These are phyloP conservation scores for Scleromitrula shiraiana DNA, from an alignment of 2,329 filamentous ascomycete genomes.

Conservation along the genomic window DNA sequence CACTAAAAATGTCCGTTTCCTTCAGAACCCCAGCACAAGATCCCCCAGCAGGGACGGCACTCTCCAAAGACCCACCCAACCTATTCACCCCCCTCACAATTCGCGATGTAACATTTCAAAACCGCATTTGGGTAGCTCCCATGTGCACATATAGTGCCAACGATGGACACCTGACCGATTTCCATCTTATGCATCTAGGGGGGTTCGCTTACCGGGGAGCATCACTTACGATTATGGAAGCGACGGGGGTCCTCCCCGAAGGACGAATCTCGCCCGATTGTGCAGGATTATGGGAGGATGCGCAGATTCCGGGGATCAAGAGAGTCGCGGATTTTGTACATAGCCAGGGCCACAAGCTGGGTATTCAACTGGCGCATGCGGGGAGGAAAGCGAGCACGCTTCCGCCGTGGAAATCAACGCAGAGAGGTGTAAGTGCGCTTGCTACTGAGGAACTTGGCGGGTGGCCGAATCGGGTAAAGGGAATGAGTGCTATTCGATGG, in stretches of 20 bases:
- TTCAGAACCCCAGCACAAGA: constrained; percentile 39
- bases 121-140: constrained; percentile 56
- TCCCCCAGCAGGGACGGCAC: constrained; percentile 38
- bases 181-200: constrained; percentile 75
- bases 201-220: constrained; percentile 70
- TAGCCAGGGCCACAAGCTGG: constrained; percentile 67
- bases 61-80: constrained; percentile 41
- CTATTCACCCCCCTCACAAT: constrained; percentile 36
- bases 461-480: constrained; percentile 50
- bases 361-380: constrained; percentile 75
- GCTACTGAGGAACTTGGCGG: constrained; percentile 44
- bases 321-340: constrained; percentile 72
- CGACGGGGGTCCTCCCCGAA: constrained; percentile 64
- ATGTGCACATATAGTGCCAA: constrained; percentile 60
- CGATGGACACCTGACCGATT: constrained; percentile 68
- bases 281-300: constrained; percentile 74
- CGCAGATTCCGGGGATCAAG: constrained; percentile 60
- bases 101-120: constrained; percentile 49
- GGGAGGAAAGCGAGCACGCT: constrained; percentile 59
- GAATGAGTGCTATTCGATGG: constrained; percentile 48
- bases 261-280: constrained; percentile 81
- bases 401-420: no score
- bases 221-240: constrained; percentile 70
- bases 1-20: no score
- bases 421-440: constrained; percentile 45